Percentiles rank a stretch among this genome's conserved stretches.
phyloP scores from a whole-genome alignment of 768 basidiomycete genomes.

The Leucocoprinus birnbaumii region DNA sequence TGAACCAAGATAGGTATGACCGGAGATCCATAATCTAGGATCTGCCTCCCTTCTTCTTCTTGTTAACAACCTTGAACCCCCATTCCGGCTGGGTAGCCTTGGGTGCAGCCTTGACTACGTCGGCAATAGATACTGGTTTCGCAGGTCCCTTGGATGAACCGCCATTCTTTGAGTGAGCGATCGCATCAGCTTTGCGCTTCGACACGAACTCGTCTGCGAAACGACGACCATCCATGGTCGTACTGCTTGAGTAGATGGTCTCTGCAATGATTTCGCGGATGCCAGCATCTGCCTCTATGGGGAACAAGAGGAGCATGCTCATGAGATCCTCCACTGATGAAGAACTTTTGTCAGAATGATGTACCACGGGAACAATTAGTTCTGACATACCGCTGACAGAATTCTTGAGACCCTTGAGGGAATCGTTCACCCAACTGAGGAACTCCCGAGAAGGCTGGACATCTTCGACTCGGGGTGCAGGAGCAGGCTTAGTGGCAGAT shows the following conservation, averaged over 20 bases:
- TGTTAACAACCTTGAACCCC: conserved; percentile 92
- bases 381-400: conserved; percentile 62
- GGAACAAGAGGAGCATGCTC: conserved; percentile 92
- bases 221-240: conserved; percentile 90
- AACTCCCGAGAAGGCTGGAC: conserved; percentile 84
- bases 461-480: conserved; percentile 54
- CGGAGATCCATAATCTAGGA: conserved; percentile 32
- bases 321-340: conserved; percentile 91
- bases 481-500: conserved; percentile 28
- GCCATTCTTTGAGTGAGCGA: conserved; percentile 45
- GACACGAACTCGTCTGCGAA: conserved; percentile 92
- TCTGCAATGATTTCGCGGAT: conserved; percentile 93
- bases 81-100: conserved; percentile 76
- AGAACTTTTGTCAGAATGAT: conserved; percentile 6
- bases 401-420: conserved; percentile 74
- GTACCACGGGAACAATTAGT: not conserved
- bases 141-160: conserved; percentile 32
- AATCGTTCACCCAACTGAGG: conserved; percentile 85
- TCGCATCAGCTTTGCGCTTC: conserved; percentile 81
- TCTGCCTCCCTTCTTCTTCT: conserved; percentile 87
- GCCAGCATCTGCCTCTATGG: conserved; percentile 80
- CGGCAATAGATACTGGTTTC: conserved; percentile 74
- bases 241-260: conserved; percentile 90
- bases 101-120: conserved; percentile 88
- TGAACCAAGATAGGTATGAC: not conserved